Evolutionary conservation across 192 early-diverging fungal species (phyloP).

Genomic region (Backusella mclennaniae): DNA sequence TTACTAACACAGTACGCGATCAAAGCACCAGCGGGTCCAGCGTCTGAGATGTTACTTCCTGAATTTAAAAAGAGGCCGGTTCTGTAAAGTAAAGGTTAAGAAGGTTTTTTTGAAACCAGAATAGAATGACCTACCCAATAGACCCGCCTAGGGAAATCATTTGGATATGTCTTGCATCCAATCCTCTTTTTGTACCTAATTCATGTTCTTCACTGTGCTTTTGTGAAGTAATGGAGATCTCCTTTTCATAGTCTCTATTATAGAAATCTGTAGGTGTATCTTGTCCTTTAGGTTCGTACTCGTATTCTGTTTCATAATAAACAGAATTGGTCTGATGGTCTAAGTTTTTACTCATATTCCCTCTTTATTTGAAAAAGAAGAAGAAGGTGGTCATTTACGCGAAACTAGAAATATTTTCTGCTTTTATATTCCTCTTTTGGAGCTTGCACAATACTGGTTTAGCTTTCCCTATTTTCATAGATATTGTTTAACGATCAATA

Average conservation of each 20-base stretch:
- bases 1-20: constrained; percentile 53
- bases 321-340: neutral
- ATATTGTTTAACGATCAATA: no score
- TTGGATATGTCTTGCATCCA: constrained; percentile 32
- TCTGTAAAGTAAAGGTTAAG: constrained; percentile 10
- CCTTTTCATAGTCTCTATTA: neutral
- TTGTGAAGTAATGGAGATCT: neutral
- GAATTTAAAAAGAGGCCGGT: constrained; percentile 77
- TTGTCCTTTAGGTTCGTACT: neutral
- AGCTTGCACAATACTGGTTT: no score
- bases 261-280: neutral
- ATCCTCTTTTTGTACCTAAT: constrained; percentile 12
- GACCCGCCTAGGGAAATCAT: constrained; percentile 34
- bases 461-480: no score
- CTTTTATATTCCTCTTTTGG: no score
- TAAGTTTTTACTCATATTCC: no score
- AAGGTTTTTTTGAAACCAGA: neutral
- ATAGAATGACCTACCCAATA: constrained; percentile 19
- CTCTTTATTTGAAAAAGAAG: neutral
- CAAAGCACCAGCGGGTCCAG: constrained; percentile 74
- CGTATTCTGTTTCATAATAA: neutral
- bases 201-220: neutral
- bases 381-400: neutral
- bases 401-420: no score
- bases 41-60: constrained; percentile 58